Conservation (phyloP, 108 stramenopile species). For the Pseudonitzschia multiseries region DNA sequence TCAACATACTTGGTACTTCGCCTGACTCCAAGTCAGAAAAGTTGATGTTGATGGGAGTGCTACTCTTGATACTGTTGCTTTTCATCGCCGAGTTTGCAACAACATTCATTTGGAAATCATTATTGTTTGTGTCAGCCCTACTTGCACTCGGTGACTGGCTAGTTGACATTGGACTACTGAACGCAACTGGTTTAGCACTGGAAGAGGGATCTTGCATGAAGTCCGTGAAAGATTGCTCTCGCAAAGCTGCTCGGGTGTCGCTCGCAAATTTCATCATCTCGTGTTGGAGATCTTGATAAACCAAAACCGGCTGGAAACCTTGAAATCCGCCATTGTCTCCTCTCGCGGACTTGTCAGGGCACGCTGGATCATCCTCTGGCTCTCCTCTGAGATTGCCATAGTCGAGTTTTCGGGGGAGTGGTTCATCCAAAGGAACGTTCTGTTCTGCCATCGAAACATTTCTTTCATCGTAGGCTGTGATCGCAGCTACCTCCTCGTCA, state of each 20-base stretch:
- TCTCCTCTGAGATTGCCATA: conserved; percentile 2
- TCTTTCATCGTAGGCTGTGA: conserved; percentile 13
- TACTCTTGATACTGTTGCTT: background rate
- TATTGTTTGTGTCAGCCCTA: background rate
- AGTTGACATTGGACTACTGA: conserved; percentile 4
- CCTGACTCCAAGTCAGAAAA: conserved; percentile 2
- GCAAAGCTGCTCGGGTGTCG: conserved; percentile 32
- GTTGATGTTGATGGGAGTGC: background rate
- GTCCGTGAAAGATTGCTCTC: conserved; percentile 20
- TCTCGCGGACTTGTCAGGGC: background rate
- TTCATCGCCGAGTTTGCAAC: background rate
- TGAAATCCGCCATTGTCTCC: background rate
- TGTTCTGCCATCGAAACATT: background rate
- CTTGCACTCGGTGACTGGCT: background rate
- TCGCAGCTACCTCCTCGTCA: conserved; percentile 34
- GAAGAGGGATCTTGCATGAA: conserved; percentile 6
- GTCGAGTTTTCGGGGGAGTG: conserved; percentile 24
- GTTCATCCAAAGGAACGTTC: conserved; percentile 6
- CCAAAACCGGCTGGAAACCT: conserved; percentile 4
- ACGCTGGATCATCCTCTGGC: background rate
- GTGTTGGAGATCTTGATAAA: conserved; percentile 12
- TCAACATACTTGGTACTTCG: conserved; percentile 29
- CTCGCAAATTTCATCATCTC: conserved; percentile 34
- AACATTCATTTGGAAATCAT: conserved; percentile 4
- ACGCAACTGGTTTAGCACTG: background rate